Base-by-base conservation (phyloP, 1,139 yeast genomes). In the Lodderomyces elongisporus region DNA sequence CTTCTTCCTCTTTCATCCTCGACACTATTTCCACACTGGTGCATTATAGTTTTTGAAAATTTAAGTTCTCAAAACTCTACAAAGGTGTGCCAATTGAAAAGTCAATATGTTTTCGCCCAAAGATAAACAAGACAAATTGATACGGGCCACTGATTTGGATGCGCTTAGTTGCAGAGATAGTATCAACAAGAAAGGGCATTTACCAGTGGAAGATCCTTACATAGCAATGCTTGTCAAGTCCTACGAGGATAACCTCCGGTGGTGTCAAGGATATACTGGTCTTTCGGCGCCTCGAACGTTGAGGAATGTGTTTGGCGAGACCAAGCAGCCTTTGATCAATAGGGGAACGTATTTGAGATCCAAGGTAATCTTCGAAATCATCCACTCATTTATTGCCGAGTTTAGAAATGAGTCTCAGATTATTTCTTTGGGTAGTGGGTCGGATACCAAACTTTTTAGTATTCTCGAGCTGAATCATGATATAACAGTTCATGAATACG, bases 361-460 rank as follows among this genome's bases (percentile, higher is more conserved):
- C 0, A 52, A 51, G 12, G 67, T 81, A 14, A 76, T 91, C 20
- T 82, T 85, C 47, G 32, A 48, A 12, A 57, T 83, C 1, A 56
- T 85, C 1, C 60, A 66, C 1, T 49, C 55, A 23, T 85, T 84
- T 45, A 41, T 84, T 3, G 40, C 42, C 2, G 51, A 53, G 21
- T 54, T 56, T 35, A 43, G 31, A 1, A 33, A 31, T 9, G 16
- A 21, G 6, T 60, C 75, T 31, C 95, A 88, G 51, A 73, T 91
- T 8, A 58, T 91, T 0, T 87, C 93, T 4, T 57, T 91, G 15
- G 98, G 98, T 0, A 85, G 96, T n/a, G 98, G 98, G 1, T 84
- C 94, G n/a, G 98, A 91, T 55, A 79, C 96, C 1, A 58, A 97
- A 39, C 70, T 75, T 5, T 85, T 85, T 49, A 54, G 63, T 4